Evolutionary conservation across 345 rosid species (phyloP), one percentile per base, ranked within the genome.

Genomic region (Passiflora organensis): DNA sequence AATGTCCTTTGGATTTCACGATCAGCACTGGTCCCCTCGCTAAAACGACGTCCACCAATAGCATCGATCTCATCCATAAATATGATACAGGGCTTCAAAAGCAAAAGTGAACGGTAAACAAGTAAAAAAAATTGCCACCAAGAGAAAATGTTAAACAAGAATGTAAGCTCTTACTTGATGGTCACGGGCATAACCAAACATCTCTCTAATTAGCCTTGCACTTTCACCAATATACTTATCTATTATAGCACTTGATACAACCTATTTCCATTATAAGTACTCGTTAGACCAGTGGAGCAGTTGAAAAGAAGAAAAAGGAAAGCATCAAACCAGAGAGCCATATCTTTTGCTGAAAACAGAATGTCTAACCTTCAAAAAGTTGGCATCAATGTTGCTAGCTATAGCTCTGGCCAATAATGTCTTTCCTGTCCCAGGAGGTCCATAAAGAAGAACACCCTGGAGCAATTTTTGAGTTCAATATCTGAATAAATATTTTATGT

Each of bases 31-130:
- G 97, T 93, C 57, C 99, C 99, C 68, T 93, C 97, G 28, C 96
- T 93, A 55, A 89, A 93, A 63, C 99, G 99, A 53, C 97, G 94
- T 23, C 99, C 97, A 64, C 99, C 97, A 72, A 93, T 93, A 37
- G 99, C 99, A 86, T 93, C 99, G 62, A 93, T 93, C 72, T 93
- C 96, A 78, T 93, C 99, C 99, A 93, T 93, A 73, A 93, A 93
- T 51, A 93, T 93, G 67, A 89, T 93, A 68, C 99, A 93, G 24
- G 99, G 99, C 96, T 93, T 46, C 5, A 28, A 3, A 28, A 16
- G 10, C 32, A 1, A 15, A 6, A 28, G 17, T 1, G 12, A 28
- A 23, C n/a, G 13, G 14, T 21, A 32, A 43, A 25, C 23, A n/a
- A n/a, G 22, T n/a, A n/a, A n/a, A 43, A 23, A 55, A 6, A 55